A percentile compares a stretch with the other conserved stretches of the same genome.
phyloP scores from a whole-genome alignment of 768 basidiomycete genomes.

The Cystofilobasidium macerans region DNA sequence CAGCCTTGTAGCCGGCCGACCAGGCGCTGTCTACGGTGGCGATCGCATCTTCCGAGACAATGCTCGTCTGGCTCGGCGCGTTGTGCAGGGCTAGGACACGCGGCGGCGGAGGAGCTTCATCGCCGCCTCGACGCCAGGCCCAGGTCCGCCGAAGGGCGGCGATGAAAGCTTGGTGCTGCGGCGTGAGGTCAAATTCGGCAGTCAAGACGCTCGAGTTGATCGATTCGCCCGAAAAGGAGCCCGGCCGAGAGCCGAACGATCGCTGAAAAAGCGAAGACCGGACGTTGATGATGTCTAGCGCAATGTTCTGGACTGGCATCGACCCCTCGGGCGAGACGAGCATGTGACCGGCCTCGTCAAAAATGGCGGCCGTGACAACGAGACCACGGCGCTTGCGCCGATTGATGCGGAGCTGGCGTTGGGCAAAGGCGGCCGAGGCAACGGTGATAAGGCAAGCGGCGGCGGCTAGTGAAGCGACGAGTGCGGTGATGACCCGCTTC shows the following conservation, averaged over 20 bases:
- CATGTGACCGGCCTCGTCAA: constrained; percentile 35
- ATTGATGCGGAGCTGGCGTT: constrained; percentile 28
- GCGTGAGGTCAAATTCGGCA: constrained; percentile 35
- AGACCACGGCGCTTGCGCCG: constrained; percentile 34
- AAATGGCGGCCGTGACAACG: constrained; percentile 36
- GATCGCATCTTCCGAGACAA: background rate
- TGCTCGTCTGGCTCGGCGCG: background rate
- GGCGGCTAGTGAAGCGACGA: constrained; percentile 36
- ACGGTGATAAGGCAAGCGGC: constrained; percentile 35
- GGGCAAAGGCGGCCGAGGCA: constrained; percentile 34
- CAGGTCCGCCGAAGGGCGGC: constrained; percentile 36
- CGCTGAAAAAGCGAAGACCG: background rate
- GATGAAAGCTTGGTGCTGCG: constrained; percentile 38
- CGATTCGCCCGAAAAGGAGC: background rate
- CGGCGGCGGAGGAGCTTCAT: background rate
- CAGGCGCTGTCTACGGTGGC: constrained; percentile 14
- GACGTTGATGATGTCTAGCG: background rate
- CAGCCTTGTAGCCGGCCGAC: constrained; percentile 24
- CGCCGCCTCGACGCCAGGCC: constrained; percentile 34
- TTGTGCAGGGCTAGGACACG: background rate
- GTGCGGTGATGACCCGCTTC: constrained; percentile 35
- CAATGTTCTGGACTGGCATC: constrained; percentile 38
- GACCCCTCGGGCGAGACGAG: constrained; percentile 38
- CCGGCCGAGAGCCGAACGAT: background rate
- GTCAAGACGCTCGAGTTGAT: constrained; percentile 32